phyloP scores from a whole-genome alignment of 106 monocot genomes.

The Apostasia ramifera region DNA sequence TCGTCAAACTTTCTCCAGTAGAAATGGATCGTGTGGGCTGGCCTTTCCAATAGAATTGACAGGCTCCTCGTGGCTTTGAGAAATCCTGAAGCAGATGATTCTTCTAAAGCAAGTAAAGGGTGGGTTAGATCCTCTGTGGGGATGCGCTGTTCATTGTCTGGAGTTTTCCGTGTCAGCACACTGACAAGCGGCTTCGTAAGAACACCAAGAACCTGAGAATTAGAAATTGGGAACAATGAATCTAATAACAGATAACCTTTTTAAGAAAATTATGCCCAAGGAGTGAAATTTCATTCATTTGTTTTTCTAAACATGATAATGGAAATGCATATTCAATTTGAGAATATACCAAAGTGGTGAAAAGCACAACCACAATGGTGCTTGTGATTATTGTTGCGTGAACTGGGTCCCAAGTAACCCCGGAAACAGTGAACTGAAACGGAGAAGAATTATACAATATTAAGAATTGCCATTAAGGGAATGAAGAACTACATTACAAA shows the following conservation, averaged over 20 bases:
- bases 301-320: too few relatives aligned
- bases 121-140: slow-evolving; percentile 32
- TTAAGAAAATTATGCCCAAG: too few relatives aligned
- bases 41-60: slow-evolving; percentile 49
- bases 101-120: slow-evolving; percentile 23
- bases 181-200: slow-evolving; percentile 60
- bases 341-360: slow-evolving; percentile 65
- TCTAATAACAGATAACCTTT: too few relatives aligned
- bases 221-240: too few relatives aligned
- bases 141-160: not conserved
- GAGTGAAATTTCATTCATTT: too few relatives aligned
- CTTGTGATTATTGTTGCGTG: slow-evolving; percentile 88
- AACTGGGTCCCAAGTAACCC: slow-evolving; percentile 67
- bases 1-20: slow-evolving; percentile 86
- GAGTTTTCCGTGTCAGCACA: slow-evolving; percentile 27
- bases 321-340: not conserved
- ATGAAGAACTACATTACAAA: not conserved
- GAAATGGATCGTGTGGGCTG: slow-evolving; percentile 57
- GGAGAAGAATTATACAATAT: not conserved
- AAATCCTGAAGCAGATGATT: slow-evolving; percentile 11
- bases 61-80: slow-evolving; percentile 38
- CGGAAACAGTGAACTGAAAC: slow-evolving; percentile 60
- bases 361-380: slow-evolving; percentile 78
- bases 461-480: not conserved
- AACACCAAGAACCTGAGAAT: slow-evolving; percentile 55